These are phyloP conservation scores for Globisporangium okanoganense DNA, from an alignment of 352 stramenopile genomes.

Conservation along the genomic window DNA sequence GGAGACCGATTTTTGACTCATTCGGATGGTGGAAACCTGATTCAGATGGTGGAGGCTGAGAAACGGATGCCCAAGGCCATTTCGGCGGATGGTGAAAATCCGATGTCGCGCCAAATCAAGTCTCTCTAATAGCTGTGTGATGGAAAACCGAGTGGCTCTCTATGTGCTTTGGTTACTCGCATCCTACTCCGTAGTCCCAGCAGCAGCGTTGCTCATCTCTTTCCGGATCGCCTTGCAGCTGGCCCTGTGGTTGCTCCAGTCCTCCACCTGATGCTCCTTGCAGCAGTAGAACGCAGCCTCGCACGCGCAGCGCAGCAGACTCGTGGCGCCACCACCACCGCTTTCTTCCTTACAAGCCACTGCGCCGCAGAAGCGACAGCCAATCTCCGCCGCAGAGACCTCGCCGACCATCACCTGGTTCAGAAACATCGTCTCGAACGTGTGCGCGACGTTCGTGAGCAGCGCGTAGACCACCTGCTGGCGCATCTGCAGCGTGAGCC, in stretches of 20 bases:
- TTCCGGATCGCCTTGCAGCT: conserved; percentile 71
- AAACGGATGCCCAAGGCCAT: too few relatives aligned
- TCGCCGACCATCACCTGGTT: conserved; percentile 65
- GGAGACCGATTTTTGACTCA: too few relatives aligned
- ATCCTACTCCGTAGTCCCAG: background rate
- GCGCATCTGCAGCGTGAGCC: conserved; percentile 82
- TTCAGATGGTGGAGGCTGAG: too few relatives aligned
- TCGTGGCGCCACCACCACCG: background rate
- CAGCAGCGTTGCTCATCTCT: conserved; percentile 17
- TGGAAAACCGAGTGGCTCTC: background rate
- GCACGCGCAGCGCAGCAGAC: conserved; percentile 66
- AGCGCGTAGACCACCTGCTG: conserved; percentile 79
- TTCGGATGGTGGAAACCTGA: too few relatives aligned
- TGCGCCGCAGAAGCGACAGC: conserved; percentile 65
- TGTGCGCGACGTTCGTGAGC: conserved; percentile 79
- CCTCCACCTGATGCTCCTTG: conserved; percentile 79
- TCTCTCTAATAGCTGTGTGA: background rate
- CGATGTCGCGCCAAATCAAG: background rate
- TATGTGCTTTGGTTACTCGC: background rate
- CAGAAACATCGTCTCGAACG: conserved; percentile 83
- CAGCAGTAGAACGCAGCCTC: conserved; percentile 79
- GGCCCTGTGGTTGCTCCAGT: conserved; percentile 79
- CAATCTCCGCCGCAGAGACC: conserved; percentile 51
- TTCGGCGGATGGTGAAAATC: background rate
- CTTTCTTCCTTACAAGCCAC: conserved; percentile 25